Percentiles rank a stretch among this genome's conserved stretches.
Conservation (phyloP, 768 basidiomycete genomes). For the Termitomyces sp. region DNA sequence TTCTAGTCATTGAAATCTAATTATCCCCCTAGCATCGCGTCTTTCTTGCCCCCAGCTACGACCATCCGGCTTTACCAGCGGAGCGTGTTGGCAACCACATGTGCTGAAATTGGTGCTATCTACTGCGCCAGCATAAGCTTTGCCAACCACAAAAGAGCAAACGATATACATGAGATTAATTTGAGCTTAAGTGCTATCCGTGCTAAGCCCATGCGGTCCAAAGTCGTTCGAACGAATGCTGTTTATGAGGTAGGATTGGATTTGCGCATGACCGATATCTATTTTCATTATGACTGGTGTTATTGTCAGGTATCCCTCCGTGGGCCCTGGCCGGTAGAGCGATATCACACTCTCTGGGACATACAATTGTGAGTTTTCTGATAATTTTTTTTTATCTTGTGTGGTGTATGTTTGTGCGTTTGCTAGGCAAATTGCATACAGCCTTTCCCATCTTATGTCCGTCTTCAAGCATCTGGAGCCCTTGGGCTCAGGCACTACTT, state of each 20-base stretch:
- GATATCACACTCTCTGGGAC: constrained; percentile 66
- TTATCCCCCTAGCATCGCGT: constrained; percentile 44
- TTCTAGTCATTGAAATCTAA: neutral
- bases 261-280: neutral
- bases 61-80: constrained; percentile 75
- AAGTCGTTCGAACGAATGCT: constrained; percentile 49
- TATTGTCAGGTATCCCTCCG: constrained; percentile 63
- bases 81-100: constrained; percentile 59
- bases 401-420: neutral
- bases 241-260: constrained; percentile 51
- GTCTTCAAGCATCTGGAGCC: constrained; percentile 68
- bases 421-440: constrained; percentile 58
- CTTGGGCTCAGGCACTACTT: constrained; percentile 76
- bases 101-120: constrained; percentile 59
- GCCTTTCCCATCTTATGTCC: constrained; percentile 69
- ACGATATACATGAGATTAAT: constrained; percentile 49
- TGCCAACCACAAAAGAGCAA: constrained; percentile 49
- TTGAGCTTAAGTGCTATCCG: constrained; percentile 69
- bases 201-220: constrained; percentile 62
- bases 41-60: constrained; percentile 66
- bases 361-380: constrained; percentile 50
- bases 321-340: constrained; percentile 74
- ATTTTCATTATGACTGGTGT: neutral
- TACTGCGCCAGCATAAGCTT: constrained; percentile 76
- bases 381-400: neutral